phyloP scores from a whole-genome alignment of 116 monocot species.

The Papilionanthe hybrid region DNA sequence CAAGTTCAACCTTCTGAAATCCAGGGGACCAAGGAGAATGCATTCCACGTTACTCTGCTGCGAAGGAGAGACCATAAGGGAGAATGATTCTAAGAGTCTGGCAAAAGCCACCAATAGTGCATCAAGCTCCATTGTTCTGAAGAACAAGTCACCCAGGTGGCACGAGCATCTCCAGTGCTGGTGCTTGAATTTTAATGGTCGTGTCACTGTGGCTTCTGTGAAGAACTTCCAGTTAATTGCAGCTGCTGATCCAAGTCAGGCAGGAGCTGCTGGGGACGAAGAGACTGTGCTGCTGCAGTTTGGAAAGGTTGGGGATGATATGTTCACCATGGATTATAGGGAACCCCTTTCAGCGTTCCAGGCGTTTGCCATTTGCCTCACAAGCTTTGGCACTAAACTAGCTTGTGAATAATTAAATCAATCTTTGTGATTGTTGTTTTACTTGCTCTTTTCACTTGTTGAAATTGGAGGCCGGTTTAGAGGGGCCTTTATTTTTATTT shows the following conservation, averaged over 20 bases:
- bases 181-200: conserved; percentile 93
- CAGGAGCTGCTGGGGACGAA: conserved; percentile 23
- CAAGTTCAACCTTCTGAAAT: conserved; percentile 81
- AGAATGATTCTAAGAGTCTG: conserved; percentile 15
- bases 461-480: too few relatives aligned
- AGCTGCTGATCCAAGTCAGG: conserved; percentile 12
- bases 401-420: conserved; percentile 63
- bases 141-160: conserved; percentile 89
- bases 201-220: conserved; percentile 93
- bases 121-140: conserved; percentile 18
- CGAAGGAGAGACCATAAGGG: neutral
- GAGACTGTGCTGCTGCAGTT: conserved; percentile 81
- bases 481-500: neutral
- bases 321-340: conserved; percentile 92
- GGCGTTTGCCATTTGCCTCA: conserved; percentile 92
- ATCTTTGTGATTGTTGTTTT: too few relatives aligned
- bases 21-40: conserved; percentile 80
- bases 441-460: too few relatives aligned
- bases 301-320: conserved; percentile 74
- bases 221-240: conserved; percentile 85
- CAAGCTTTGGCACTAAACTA: conserved; percentile 87
- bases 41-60: conserved; percentile 38
- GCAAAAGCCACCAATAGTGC: neutral
- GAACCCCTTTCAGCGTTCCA: conserved; percentile 85
- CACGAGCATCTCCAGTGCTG: conserved; percentile 95